Base-by-base conservation (phyloP, 495 filamentous ascomycete genomes). In the Aspergillus hancockii region DNA sequence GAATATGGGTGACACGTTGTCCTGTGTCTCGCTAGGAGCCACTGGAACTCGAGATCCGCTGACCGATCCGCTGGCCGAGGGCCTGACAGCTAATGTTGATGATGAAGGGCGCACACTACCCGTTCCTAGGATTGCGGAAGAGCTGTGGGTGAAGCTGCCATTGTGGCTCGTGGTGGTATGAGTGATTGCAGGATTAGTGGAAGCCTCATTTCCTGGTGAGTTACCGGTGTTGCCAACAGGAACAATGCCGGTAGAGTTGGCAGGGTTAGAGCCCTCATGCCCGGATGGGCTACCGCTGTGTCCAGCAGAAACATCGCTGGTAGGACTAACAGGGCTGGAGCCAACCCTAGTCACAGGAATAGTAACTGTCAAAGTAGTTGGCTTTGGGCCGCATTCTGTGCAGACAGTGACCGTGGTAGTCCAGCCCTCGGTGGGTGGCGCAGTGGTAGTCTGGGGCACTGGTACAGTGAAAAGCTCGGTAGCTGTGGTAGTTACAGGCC, bases 321-420 rank as follows among this genome's bases (percentile, higher is more conserved):
- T 56, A 19, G 40, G 52, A 8, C 8, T 22, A 36, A 12, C 25
- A 16, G 62, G 46, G 23, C 54, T 28, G 2, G 50, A 32, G 28
- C 18, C 28, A 32, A 21, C 31, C 16, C 9, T 14, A 4, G 31
- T 68, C 21, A 62, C 34, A 32, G 76, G 70, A 19, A 75, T 55
- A 13, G 74, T 78, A 32, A 75, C 23, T 14, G 74, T 79, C 61
- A 76, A 52, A 4, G 69, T 67, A 4, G 69, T 68, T 22, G 71
- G 67, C 36, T 64, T 71, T 31, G 68, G 65, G 31, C 62, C 74
- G 50, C 78, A 81, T 8, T 70, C 66, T 16, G 69, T 72, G 69
- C 77, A 80, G 50, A 72, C 68, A 32, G 70, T 70, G 8, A 70
- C 70, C 4, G 75, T 75, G 18, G 73, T 75, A n/a, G 71, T 77